These are phyloP conservation scores for Tieghemostelium lacteum DNA, from an alignment of 78 protist species.

Conservation along the genomic window DNA sequence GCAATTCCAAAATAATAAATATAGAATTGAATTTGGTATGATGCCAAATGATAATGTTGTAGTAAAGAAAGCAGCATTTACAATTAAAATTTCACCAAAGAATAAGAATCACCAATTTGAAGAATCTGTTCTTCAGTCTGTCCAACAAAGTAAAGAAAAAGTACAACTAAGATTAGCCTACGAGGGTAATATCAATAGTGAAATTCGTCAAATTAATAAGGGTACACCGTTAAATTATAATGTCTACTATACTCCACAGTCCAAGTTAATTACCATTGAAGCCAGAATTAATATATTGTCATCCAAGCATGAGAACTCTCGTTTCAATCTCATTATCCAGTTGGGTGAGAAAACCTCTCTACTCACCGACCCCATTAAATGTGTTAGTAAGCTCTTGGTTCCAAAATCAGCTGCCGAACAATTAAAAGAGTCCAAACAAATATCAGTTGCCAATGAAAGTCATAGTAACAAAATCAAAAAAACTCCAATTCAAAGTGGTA, in stretches of 20 bases:
- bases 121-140: neutral
- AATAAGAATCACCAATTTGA: neutral
- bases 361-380: conserved; percentile 13
- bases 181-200: conserved; percentile 8
- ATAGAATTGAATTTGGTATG: neutral
- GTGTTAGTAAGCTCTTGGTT: conserved; percentile 34
- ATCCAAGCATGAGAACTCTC: conserved; percentile 52
- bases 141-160: neutral
- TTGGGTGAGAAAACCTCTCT: neutral
- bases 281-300: conserved; percentile 42
- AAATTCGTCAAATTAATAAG: neutral
- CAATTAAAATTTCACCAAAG: neutral
- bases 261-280: conserved; percentile 24
- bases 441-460: neutral
- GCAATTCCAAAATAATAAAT: conserved; percentile 6
- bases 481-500: neutral
- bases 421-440: neutral
- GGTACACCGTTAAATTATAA: conserved; percentile 47
- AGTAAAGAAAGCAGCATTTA: conserved; percentile 48
- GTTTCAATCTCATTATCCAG: neutral
- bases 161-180: conserved; percentile 32
- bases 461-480: neutral
- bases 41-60: conserved; percentile 15
- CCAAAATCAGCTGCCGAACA: neutral
- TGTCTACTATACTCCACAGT: conserved; percentile 22